Conservation (phyloP, 164 flowering plant genomes). For the Dillenia suffruticosa region DNA sequence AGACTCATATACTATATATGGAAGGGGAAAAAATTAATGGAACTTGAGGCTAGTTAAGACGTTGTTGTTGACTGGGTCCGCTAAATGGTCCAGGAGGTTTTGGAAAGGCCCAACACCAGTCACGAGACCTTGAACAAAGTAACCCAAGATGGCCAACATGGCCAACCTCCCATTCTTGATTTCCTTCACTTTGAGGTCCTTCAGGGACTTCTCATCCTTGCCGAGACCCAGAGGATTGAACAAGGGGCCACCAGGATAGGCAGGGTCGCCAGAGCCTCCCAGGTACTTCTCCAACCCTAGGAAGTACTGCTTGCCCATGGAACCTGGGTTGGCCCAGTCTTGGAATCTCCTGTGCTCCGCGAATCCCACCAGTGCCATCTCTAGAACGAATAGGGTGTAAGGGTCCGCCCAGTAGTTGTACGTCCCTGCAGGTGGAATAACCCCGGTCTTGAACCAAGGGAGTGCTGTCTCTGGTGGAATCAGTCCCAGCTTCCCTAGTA, state of each 20-base stretch:
- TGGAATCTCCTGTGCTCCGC: constrained; percentile 96
- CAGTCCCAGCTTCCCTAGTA: constrained; percentile 64
- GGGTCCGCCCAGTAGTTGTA: constrained; percentile 89
- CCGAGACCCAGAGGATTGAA: constrained; percentile 90
- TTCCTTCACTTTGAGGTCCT: constrained; percentile 88
- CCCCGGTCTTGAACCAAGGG: constrained; percentile 93
- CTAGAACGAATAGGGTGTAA: constrained; percentile 82
- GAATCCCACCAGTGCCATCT: constrained; percentile 96
- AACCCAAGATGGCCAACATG: constrained; percentile 92
- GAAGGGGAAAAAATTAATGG: constrained; percentile 28
- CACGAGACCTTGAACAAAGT: constrained; percentile 72
- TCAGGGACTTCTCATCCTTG: constrained; percentile 86
- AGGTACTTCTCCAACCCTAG: constrained; percentile 74
- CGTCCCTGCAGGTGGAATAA: constrained; percentile 85
- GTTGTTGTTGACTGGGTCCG: constrained; percentile 93
- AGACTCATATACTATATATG: background rate
- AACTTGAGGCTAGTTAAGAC: constrained; percentile 91
- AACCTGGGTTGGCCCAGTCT: constrained; percentile 83
- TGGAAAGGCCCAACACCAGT: constrained; percentile 95
- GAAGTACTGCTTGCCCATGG: constrained; percentile 87
- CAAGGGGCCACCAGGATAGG: constrained; percentile 74
- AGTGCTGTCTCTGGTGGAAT: constrained; percentile 84
- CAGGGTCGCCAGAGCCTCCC: constrained; percentile 73
- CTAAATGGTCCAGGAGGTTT: constrained; percentile 90
- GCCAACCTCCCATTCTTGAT: constrained; percentile 96